A percentile compares a stretch with the other conserved stretches of the same genome.
phyloP scores from a whole-genome alignment of 305 asterid genomes.

The Fraxinus sp. region DNA sequence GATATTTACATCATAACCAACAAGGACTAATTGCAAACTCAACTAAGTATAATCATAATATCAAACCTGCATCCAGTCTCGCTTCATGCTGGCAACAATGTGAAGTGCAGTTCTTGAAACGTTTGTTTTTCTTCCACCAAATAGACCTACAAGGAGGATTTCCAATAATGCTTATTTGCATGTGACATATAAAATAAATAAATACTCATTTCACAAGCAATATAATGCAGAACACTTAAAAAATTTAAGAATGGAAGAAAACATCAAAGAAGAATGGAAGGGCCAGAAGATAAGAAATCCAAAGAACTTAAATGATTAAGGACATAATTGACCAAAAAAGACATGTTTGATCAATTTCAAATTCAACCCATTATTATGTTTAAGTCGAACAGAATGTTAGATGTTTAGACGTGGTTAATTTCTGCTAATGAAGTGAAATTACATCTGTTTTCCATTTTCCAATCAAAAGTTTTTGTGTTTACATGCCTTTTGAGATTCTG shows the following conservation, averaged over 20 bases:
- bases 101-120: slow-evolving; percentile 61
- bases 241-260: neutral
- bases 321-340: slow-evolving; percentile 6
- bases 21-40: slow-evolving; percentile 2
- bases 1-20: slow-evolving; percentile 2
- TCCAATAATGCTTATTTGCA: slow-evolving; percentile 14
- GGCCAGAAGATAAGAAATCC: neutral
- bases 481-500: neutral
- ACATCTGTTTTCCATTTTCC: neutral
- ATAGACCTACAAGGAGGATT: slow-evolving; percentile 51
- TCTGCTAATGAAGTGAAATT: neutral
- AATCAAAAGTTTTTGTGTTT: neutral
- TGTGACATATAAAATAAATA: slow-evolving; percentile 13
- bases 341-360: neutral
- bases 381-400: neutral
- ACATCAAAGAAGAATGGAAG: neutral
- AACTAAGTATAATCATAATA: slow-evolving; percentile 11
- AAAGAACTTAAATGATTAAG: neutral
- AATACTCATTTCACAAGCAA: neutral
- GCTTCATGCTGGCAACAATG: slow-evolving; percentile 90
- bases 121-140: slow-evolving; percentile 41
- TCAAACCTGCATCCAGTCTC: slow-evolving; percentile 92
- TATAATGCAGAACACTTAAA: neutral
- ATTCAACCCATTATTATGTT: neutral
- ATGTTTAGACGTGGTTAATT: neutral